Evolutionary conservation across 768 basidiomycete genomes (phyloP), one percentile per base, ranked within the genome.

Genomic region (Crucibulum laeve): DNA sequence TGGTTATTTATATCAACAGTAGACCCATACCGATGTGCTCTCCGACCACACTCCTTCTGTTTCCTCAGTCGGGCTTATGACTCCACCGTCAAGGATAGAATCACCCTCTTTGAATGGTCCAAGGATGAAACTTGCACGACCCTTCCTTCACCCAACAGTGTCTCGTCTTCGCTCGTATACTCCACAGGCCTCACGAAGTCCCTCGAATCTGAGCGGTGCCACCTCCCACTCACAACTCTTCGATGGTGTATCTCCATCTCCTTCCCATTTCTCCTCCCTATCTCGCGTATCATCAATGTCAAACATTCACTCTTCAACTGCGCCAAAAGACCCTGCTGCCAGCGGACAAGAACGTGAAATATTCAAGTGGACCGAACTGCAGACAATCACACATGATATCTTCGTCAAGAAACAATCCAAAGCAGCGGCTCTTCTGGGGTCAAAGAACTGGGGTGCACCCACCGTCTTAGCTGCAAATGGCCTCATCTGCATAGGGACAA

Each of bases 401-500:
- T 85, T 75, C 52, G 61, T 74, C 13, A 68, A 69, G 26, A 60
- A 68, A 1, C 64, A 79, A 1, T 71, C 73, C 42, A 90, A 87
- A 50, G 78, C 78, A 18, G 73, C 82, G 4, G 67, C 77, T 28
- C 56, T 89, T 1, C 70, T 87, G 19, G 86, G 84, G 0, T 65
- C 79, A 1, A 66, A 77, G 2, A 58, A 71, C 14, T 53, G 73
- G 11, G 90, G 89, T 1, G 66, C 64, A 1, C 93, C 95, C 4
- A 92, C 85, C 0, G 87, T 87, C 6, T 60, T 97, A 44, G 80
- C 86, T 7, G 87, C 88, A 10, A 90, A 89, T 53, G 94, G 93
- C 0, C 65, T 94, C 44, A 79, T 99, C 25, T 96, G 92, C 51
- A 68, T 97, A 5, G 96, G 96, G 13, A 93, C 88, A 5, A 81